Evolutionary conservation across 768 basidiomycete species (phyloP).

Genomic region (Rhizopogon vinicolor): DNA sequence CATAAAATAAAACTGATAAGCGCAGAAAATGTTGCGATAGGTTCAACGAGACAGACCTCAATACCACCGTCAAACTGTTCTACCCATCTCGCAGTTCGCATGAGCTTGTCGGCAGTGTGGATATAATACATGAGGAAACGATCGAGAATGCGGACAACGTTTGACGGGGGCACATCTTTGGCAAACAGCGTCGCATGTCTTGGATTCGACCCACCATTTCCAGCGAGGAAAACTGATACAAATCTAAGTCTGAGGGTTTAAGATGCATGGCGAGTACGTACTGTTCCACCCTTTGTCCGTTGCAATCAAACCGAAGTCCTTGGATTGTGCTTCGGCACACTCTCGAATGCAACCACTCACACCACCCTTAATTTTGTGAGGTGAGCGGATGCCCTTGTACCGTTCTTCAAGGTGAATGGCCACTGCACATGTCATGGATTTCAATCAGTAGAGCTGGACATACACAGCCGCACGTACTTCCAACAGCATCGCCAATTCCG

Average conservation of each 20-base stretch:
- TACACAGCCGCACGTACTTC: slow-evolving; percentile 25
- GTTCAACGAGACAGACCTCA: slow-evolving; percentile 33
- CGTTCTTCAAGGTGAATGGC: slow-evolving; percentile 69
- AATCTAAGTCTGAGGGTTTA: background rate
- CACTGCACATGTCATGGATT: slow-evolving; percentile 26
- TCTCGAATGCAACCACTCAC: slow-evolving; percentile 73
- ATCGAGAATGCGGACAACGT: slow-evolving; percentile 58
- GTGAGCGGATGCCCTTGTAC: slow-evolving; percentile 63
- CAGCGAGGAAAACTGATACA: slow-evolving; percentile 52
- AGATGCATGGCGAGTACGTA: slow-evolving; percentile 13
- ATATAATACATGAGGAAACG: slow-evolving; percentile 69
- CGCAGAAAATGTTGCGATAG: background rate
- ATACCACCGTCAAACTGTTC: slow-evolving; percentile 67
- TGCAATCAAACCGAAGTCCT: slow-evolving; percentile 74
- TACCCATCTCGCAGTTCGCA: slow-evolving; percentile 71
- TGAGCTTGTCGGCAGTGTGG: slow-evolving; percentile 64
- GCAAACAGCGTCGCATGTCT: slow-evolving; percentile 64
- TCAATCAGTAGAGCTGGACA: background rate
- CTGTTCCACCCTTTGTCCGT: slow-evolving; percentile 79
- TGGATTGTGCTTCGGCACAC: slow-evolving; percentile 73
- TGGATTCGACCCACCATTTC: slow-evolving; percentile 63
- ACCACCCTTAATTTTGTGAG: slow-evolving; percentile 77
- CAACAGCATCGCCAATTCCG: slow-evolving; percentile 72
- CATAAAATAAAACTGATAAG: background rate
- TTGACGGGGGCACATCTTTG: slow-evolving; percentile 60